Base-by-base conservation (phyloP, 768 basidiomycete genomes). In the Lyophyllum semitale region DNA sequence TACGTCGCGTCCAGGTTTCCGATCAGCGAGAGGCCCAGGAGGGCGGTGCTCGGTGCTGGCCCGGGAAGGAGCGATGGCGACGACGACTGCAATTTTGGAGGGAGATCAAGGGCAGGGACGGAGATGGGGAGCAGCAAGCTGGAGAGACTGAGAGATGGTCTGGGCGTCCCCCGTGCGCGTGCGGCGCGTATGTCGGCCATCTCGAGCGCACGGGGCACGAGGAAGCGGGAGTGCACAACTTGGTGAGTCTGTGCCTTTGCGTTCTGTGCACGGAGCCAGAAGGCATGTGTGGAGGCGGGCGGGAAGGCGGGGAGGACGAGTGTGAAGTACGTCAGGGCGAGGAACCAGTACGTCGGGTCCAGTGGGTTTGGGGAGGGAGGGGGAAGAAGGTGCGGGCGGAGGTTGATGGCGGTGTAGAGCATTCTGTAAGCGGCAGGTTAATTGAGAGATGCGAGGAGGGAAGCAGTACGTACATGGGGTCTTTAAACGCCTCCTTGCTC, bases 381-480 rank as follows among this genome's bases (percentile, higher is more conserved):
- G 49, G 66, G 64, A 22, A 68, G 58, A 48, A 78, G 71, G 65
- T 77, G 78, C 4, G 82, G 77, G 1, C 87, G 79, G 22, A 88
- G 71, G 67, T 87, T 89, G 30, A 86, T 70, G 13, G 87, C 87
- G 4, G 85, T 84, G 68, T 89, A 89, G 68, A 88, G 77, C 81
- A 88, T 80, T 59, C 78, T 80, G 48, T 22, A 37, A 37, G 18
- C 32, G 33, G 43, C 27, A 51, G 40, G 43, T 42, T 23, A 35
- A 29, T 6, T 12, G 23, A 7, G 26, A n/a, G 17, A 12, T n/a
- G 13, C 15, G 26, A 25, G 11, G 29, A 30, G 26, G 26, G 13
- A 7, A 20, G n/a, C 11, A 47, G 32, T 30, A 58, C 55, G 33
- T 57, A 63, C 65, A 65, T 55, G 22, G 64, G 65, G 23, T 60